A percentile compares a stretch with the other conserved stretches of the same genome.
Conservation (phyloP, 177 flowering plant genomes). For the Vitis hybrid region DNA sequence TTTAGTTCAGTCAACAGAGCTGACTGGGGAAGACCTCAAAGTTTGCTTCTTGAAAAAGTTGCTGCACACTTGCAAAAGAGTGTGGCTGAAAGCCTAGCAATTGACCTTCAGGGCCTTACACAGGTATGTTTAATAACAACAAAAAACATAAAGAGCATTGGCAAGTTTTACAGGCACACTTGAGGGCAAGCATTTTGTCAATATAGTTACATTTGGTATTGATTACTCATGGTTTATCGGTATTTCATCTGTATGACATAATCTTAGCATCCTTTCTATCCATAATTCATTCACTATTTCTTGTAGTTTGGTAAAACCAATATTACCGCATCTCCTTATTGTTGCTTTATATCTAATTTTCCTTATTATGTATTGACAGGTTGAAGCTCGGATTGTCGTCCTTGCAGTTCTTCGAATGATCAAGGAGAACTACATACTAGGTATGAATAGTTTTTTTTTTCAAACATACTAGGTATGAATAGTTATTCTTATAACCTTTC, state of each 20-base stretch:
- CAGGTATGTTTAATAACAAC: slow-evolving; percentile 44
- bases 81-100: slow-evolving; percentile 35
- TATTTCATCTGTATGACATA: too few relatives aligned
- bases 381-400: slow-evolving; percentile 87
- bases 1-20: slow-evolving; percentile 20
- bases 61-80: slow-evolving; percentile 64
- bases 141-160: too few relatives aligned
- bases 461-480: slow-evolving; percentile 42
- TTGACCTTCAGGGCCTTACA: slow-evolving; percentile 78
- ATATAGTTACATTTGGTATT: slow-evolving; percentile 4
- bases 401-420: slow-evolving; percentile 84
- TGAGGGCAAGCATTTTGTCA: not conserved
- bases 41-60: slow-evolving; percentile 73
- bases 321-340: not conserved
- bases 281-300: not conserved
- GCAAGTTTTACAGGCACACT: too few relatives aligned
- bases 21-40: slow-evolving; percentile 35
- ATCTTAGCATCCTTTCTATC: not conserved
- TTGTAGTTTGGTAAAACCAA: not conserved
- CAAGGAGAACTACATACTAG: slow-evolving; percentile 62
- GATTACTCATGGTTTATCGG: not conserved
- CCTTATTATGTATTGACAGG: slow-evolving; percentile 39
- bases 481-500: not conserved
- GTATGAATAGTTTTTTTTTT: slow-evolving; percentile 27
- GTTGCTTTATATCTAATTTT: slow-evolving; percentile 7